Evolutionary conservation across 768 basidiomycete species (phyloP).

Genomic region (Phaffia tasmanica): DNA sequence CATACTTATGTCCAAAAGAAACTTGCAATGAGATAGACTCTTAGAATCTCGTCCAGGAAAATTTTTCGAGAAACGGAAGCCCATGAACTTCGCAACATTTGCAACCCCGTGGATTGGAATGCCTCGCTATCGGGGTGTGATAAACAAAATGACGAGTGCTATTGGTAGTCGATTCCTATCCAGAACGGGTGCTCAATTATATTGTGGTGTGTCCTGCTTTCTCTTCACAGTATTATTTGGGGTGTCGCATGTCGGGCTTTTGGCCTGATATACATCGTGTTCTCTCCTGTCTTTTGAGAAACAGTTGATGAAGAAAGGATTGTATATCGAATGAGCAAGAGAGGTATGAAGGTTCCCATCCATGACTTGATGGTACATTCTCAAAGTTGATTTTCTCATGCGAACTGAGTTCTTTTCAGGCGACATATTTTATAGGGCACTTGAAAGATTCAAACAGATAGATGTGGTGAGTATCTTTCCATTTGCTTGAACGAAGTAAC

Average conservation of each 20-base stretch:
- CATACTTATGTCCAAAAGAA: background rate
- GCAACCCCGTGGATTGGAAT: conserved; percentile 70
- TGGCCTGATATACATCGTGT: conserved; percentile 65
- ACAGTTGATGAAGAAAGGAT: too few relatives aligned
- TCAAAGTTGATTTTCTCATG: background rate
- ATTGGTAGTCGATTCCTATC: conserved; percentile 62
- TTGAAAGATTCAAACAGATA: conserved; percentile 55
- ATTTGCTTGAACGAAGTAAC: too few relatives aligned
- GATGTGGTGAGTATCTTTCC: conserved; percentile 43
- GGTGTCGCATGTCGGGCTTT: conserved; percentile 50
- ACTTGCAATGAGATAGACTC: conserved; percentile 40
- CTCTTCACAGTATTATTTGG: background rate
- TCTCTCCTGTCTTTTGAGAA: background rate
- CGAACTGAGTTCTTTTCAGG: conserved; percentile 40
- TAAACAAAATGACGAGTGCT: conserved; percentile 51
- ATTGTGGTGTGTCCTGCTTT: conserved; percentile 38
- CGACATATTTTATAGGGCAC: conserved; percentile 61
- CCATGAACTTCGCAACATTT: conserved; percentile 71
- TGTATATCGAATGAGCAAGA: too few relatives aligned
- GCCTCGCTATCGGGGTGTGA: conserved; percentile 42
- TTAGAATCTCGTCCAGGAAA: conserved; percentile 46
- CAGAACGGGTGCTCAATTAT: conserved; percentile 71
- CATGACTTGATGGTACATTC: background rate
- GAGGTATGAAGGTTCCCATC: background rate
- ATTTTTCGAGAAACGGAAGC: conserved; percentile 60